Evolutionary conservation across 257 asterid species (phyloP), one percentile per base, ranked within the genome.

Genomic region (Salvia rosmarinus): DNA sequence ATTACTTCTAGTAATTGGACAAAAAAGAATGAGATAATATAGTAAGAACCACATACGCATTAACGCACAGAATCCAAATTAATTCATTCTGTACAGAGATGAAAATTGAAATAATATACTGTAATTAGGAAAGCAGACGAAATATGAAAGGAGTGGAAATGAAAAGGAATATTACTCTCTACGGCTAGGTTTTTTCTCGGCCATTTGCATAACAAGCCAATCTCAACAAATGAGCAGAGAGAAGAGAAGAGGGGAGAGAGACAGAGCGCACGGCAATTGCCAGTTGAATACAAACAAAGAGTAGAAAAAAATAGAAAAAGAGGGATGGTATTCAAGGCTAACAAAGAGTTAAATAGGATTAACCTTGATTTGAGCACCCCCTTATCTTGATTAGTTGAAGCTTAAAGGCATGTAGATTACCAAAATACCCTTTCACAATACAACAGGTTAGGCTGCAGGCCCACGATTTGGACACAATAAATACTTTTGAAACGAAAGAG

Each of bases 401-500:
- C 13, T 59, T 58, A 20, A 23, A 14, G 65, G 16, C 39, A 1
- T 9, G 64, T 50, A 3, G 50, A 68, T 68, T 68, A 50, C 81
- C 85, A 2, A 37, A 64, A 2, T 76, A 70, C 78, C 87, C 87
- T 17, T 74, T 67, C 25, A 34, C 67, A 72, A 70, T 84, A 60
- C 70, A 51, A 20, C 32, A 44, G 47, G 71, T 70, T 76, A 44
- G 74, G 79, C 74, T 51, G 78, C 55, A 64, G 72, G 75, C 75
- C 82, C 42, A 68, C 60, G 87, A 81, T 83, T 68, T 69, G 74
- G 87, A 84, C 85, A 68, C 85, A 68, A 64, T 64, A 64, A 75
- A 71, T 52, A 75, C 7, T 88, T 83, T 90, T 90, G 75, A 60
- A 19, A 70, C 44, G 91, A 88, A 16, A 88, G 83, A 5, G 87